Percentiles rank a stretch among this genome's conserved stretches.
phyloP scores from a whole-genome alignment of 495 filamentous ascomycete genomes.

The Annulohypoxylon stygium region DNA sequence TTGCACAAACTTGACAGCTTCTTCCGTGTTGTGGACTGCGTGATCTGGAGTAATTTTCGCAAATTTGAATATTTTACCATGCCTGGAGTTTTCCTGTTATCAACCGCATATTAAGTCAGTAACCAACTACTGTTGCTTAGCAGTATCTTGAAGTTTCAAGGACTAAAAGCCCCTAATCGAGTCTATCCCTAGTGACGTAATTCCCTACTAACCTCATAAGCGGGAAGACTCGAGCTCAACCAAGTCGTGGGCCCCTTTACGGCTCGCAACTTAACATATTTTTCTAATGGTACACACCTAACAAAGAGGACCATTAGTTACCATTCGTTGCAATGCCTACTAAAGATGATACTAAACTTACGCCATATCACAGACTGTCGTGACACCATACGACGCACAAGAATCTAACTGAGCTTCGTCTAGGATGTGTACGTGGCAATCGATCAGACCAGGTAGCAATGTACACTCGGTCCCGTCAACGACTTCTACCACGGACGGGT shows the following conservation, averaged over 20 bases:
- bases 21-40: slow-evolving; percentile 49
- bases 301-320: neutral
- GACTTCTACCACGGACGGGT: slow-evolving; percentile 26
- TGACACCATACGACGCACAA: slow-evolving; percentile 35
- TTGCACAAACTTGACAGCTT: slow-evolving; percentile 50
- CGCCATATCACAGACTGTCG: slow-evolving; percentile 43
- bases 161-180: neutral
- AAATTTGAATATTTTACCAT: slow-evolving; percentile 37
- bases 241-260: slow-evolving; percentile 34
- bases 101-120: neutral
- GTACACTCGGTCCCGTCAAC: slow-evolving; percentile 63
- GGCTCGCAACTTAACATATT: slow-evolving; percentile 26
- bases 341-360: neutral
- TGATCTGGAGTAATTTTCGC: slow-evolving; percentile 20
- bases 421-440: slow-evolving; percentile 69
- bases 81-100: slow-evolving; percentile 38
- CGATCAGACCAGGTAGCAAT: slow-evolving; percentile 69
- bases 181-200: neutral
- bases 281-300: slow-evolving; percentile 31
- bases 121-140: neutral
- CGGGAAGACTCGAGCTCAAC: slow-evolving; percentile 36
- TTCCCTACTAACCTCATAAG: slow-evolving; percentile 36
- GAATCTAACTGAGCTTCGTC: slow-evolving; percentile 56
- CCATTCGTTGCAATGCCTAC: neutral
- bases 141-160: neutral